Evolutionary conservation across 176 grass and related monocot species (phyloP).

Genomic region (Otatea glauca): DNA sequence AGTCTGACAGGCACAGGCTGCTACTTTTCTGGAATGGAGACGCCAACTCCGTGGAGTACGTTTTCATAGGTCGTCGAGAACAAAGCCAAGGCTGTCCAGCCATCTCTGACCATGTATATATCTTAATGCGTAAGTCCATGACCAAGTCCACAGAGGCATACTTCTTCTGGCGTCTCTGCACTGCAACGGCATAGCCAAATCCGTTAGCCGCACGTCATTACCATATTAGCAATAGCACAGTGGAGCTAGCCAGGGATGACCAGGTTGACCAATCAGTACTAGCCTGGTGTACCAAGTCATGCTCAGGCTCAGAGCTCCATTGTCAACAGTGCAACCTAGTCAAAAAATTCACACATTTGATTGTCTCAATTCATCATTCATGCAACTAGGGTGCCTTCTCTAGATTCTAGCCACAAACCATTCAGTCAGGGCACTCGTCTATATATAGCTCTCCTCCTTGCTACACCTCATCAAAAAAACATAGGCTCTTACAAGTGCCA

Average conservation of each 20-base stretch:
- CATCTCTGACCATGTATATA: background rate
- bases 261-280: too few relatives aligned
- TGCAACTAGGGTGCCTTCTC: too few relatives aligned
- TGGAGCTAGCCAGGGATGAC: background rate
- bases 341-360: too few relatives aligned
- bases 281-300: too few relatives aligned
- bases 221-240: background rate
- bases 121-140: background rate
- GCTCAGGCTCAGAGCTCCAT: too few relatives aligned
- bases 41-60: background rate
- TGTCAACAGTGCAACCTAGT: too few relatives aligned
- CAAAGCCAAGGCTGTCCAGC: background rate
- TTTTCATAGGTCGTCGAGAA: background rate
- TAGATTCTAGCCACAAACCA: too few relatives aligned
- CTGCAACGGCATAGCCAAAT: background rate
- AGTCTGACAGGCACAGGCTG: background rate
- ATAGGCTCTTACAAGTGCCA: too few relatives aligned
- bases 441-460: too few relatives aligned
- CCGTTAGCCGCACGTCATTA: background rate
- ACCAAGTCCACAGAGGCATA: background rate
- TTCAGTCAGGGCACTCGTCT: too few relatives aligned
- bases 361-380: too few relatives aligned
- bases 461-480: too few relatives aligned
- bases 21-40: background rate
- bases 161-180: background rate